A percentile compares a stretch with the other conserved stretches of the same genome.
These are phyloP conservation scores for Arthrobotrys sinensis DNA, from an alignment of 2,329 filamentous ascomycete species.

Conservation along the genomic window DNA sequence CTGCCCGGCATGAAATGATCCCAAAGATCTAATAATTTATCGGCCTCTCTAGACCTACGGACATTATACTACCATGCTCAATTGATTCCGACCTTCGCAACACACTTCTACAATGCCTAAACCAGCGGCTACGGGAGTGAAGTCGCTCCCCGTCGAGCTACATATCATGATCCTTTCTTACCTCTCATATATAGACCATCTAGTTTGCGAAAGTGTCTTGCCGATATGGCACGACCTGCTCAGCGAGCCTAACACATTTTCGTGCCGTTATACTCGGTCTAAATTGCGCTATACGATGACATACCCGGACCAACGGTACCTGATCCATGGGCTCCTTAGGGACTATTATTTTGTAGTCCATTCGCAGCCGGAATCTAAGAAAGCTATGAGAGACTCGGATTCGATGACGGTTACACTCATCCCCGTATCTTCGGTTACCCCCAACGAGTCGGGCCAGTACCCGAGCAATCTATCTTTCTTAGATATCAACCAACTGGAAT, in stretches of 20 bases:
- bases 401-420: slow-evolving; percentile 28
- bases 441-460: slow-evolving; percentile 13
- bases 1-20: not conserved
- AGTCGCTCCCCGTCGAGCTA: slow-evolving; percentile 30
- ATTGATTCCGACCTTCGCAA: not conserved
- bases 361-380: not conserved
- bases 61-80: too few relatives aligned
- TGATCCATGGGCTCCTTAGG: slow-evolving; percentile 17
- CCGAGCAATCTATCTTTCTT: slow-evolving; percentile 15
- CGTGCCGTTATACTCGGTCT: slow-evolving; percentile 5
- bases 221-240: slow-evolving; percentile 29
- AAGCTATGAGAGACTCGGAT: not conserved
- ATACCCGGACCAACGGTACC: slow-evolving; percentile 30
- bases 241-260: slow-evolving; percentile 16
- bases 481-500: not conserved
- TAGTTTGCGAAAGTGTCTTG: slow-evolving; percentile 26
- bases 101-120: slow-evolving; percentile 4
- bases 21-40: not conserved
- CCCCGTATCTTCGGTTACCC: not conserved
- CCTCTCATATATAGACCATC: slow-evolving; percentile 28
- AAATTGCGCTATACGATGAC: slow-evolving; percentile 29
- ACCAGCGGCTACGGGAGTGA: slow-evolving; percentile 6
- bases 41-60: not conserved
- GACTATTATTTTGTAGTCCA: slow-evolving; percentile 45
- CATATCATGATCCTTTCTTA: slow-evolving; percentile 35